Base-by-base conservation (phyloP, 495 filamentous ascomycete genomes). In the Hypoxylon fuscum region DNA sequence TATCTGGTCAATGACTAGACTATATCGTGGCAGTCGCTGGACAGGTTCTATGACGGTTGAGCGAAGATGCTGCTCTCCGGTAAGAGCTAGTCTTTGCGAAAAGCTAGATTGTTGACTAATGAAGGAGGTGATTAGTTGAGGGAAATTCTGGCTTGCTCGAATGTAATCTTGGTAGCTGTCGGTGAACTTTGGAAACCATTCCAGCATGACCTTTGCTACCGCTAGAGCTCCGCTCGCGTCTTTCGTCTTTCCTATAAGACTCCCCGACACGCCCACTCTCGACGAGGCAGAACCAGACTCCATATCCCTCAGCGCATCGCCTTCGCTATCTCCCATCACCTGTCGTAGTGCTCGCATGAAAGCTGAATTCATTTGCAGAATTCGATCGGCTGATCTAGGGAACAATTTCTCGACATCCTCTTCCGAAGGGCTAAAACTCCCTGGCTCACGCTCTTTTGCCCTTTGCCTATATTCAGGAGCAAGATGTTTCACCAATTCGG, bases 31-130 rank as follows among this genome's bases (percentile, higher is more conserved):
- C 47, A 99, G 82, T 20, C 95, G 83, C 72, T 99, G 95, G 7
- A 99, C 93, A 0, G 95, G 95, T 74, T 99, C 95, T 74, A 98
- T 98, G 38, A 98, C 81, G 47, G 93, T 80, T n/a, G 93, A 97
- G 34, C 92, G 91, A 25, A 99, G 79, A 52, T 86, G 81, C 67
- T 99, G 96, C 70, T 99, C 95, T 34, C 95, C 96, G 8, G 88
- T 90, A 51, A 93, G 86, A 35, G 91, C 87, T 1, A 97, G 82
- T 52, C 88, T 76, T 68, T 87, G 85, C 0, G 89, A 88, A 67
- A 96, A 92, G 64, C 88, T 92, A 2, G 94, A 92, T 40, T 88
- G 85, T 61, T 90, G 86, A 64, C 85, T 88, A 64, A 90, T 79
- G 68, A 93, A 90, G 3, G 81, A 78, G 51, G 86, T 90, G 29